These are phyloP conservation scores for Flaveria sonorensis DNA, from an alignment of 129 eudicot species.

Conservation along the genomic window DNA sequence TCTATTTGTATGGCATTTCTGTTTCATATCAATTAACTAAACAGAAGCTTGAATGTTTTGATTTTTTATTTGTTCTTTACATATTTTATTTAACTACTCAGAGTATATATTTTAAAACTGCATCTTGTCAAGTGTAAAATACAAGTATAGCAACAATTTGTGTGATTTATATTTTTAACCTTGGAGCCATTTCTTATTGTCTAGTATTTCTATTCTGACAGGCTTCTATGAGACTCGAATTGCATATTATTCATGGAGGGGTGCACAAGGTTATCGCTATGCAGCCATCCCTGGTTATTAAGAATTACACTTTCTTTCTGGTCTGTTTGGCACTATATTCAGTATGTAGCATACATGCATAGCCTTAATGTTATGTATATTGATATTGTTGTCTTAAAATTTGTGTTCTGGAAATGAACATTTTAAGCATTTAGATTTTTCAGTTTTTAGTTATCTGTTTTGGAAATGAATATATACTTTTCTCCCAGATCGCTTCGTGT, in stretches of 20 bases:
- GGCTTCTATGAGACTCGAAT: conserved; percentile 16
- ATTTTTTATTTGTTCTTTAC: not conserved
- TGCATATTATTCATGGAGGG: conserved; percentile 61
- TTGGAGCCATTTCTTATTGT: not conserved
- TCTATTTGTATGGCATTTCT: not conserved
- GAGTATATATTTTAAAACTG: not conserved
- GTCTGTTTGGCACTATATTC: conserved; percentile 31
- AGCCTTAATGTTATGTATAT: conserved; percentile 3
- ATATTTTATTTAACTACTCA: no score
- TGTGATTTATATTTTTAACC: not conserved
- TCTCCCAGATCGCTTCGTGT: no score
- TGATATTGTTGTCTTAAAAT: conserved; percentile 16
- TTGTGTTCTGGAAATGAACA: not conserved
- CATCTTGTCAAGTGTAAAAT: not conserved
- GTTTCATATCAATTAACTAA: no score
- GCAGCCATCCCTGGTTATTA: conserved; percentile 84
- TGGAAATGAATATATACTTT: not conserved
- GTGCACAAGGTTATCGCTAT: conserved; percentile 88
- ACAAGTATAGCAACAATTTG: not conserved
- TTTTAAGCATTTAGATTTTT: not conserved
- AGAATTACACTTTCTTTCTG: not conserved
- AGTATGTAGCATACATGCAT: conserved; percentile 22
- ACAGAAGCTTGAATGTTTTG: not conserved
- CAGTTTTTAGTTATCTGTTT: not conserved
- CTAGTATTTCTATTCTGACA: not conserved